phyloP scores from a whole-genome alignment of 2,329 filamentous ascomycete species.

The Chaetomium sp. region DNA sequence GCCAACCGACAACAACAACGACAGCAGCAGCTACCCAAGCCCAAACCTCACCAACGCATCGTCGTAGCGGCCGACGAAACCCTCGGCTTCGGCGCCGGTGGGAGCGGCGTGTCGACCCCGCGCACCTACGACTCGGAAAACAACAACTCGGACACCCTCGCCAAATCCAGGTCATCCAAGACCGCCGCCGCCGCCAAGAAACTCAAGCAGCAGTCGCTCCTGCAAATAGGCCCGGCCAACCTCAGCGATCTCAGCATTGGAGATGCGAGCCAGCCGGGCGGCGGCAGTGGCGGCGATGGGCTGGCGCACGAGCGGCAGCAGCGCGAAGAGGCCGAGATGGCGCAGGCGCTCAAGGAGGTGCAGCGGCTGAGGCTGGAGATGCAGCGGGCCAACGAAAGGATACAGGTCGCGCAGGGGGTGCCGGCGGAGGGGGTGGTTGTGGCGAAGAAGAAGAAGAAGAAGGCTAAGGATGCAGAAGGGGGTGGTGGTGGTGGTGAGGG shows the following conservation, averaged over 20 bases:
- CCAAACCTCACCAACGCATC: conserved; percentile 60
- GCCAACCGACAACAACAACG: conserved; percentile 23
- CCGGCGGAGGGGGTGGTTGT: conserved; percentile 66
- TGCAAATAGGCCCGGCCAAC: conserved; percentile 85
- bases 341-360: conserved; percentile 82
- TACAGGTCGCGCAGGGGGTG: conserved; percentile 70
- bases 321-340: conserved; percentile 86
- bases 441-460: conserved; percentile 54
- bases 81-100: conserved; percentile 50
- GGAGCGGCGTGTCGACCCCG: conserved; percentile 53
- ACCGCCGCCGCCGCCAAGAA: conserved; percentile 42
- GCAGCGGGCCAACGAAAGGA: conserved; percentile 77
- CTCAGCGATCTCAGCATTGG: conserved; percentile 73
- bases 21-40: conserved; percentile 36
- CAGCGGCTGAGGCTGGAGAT: conserved; percentile 86
- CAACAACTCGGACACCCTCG: conserved; percentile 46
- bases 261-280: conserved; percentile 39
- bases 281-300: conserved; percentile 37
- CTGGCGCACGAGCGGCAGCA: conserved; percentile 67
- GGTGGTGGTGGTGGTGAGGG: conserved; percentile 41
- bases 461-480: neutral
- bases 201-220: conserved; percentile 63
- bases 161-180: neutral
- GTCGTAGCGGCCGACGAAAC: conserved; percentile 75
- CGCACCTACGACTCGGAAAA: conserved; percentile 59